Evolutionary conservation across 331 rosid species (phyloP).

Genomic region (Spiraea crenata): DNA sequence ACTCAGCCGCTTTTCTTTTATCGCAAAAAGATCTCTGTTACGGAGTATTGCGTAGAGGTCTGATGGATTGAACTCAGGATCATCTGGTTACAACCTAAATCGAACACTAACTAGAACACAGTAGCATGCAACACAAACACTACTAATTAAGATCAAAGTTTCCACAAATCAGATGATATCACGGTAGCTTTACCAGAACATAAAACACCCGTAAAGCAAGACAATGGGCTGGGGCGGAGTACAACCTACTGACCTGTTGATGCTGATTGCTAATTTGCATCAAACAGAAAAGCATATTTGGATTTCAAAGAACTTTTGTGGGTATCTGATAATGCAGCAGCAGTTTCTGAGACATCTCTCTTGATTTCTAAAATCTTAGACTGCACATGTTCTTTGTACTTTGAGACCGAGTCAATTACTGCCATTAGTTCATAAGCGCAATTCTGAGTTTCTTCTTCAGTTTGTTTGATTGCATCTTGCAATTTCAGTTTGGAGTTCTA

Average conservation of each 20-base stretch:
- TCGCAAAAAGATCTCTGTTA: too few species aligned
- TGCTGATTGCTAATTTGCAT: background rate
- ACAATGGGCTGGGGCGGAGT: background rate
- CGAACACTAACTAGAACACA: too few species aligned
- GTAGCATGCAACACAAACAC: too few species aligned
- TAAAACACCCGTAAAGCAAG: background rate
- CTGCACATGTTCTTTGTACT: slow-evolving; percentile 49
- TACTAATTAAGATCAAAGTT: background rate
- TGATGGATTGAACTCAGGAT: too few species aligned
- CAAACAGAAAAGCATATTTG: slow-evolving; percentile 23
- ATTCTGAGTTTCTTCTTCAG: slow-evolving; percentile 58
- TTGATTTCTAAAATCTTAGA: slow-evolving; percentile 62
- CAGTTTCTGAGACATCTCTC: slow-evolving; percentile 54
- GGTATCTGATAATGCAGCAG: slow-evolving; percentile 44
- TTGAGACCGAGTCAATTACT: slow-evolving; percentile 56
- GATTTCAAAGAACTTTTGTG: slow-evolving; percentile 44
- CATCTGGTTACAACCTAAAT: too few species aligned
- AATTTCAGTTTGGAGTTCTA: slow-evolving; percentile 61
- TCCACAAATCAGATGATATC: background rate
- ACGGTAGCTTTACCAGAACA: background rate
- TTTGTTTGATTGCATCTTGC: slow-evolving; percentile 53
- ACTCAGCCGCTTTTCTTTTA: too few species aligned
- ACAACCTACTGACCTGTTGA: background rate
- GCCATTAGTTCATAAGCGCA: slow-evolving; percentile 47
- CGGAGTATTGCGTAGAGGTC: too few species aligned